Base-by-base conservation (phyloP, 306 rosid genomes). In the Gleditsia sinensis region DNA sequence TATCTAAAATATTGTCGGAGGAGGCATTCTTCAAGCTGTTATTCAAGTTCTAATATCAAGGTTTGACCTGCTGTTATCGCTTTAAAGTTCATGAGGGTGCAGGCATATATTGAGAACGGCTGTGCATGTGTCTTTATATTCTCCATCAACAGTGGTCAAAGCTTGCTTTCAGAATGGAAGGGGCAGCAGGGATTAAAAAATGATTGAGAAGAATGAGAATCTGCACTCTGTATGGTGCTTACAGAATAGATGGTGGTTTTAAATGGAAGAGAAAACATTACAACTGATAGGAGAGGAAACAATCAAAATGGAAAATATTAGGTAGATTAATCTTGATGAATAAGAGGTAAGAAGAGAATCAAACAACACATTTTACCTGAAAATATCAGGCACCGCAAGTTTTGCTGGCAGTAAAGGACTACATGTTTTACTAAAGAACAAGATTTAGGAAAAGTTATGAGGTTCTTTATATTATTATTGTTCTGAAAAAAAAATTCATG, bases 1-100 rank as follows among this genome's bases (percentile, higher is more conserved):
- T 25, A 21, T 1, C 19, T 20, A 62, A 61, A 74, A 49, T 73
- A 34, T 61, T 58, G n/a, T 65, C 36, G 37, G 67, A 34, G 49
- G 71, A 53, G 39, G 34, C 53, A 54, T 60, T 45, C 56, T 56
- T 28, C n/a, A 13, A 49, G 56, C 24, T 65, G 37, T 46, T 30
- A 17, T 20, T 55, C 1, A 24, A 51, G 72, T 73, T 50, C 74
- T 62, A 25, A 58, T 62, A 14, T 1, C 27, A 58, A 65, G 30
- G 17, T 75, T 76, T 58, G 66, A 72, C 28, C 74, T 14, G 71
- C 63, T 23, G 48, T 42, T 25, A 11, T 25, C 39, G 32, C 17
- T 19, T 32, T 9, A 58, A 21, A 39, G 57, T 37, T 69, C 80
- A 39, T 53, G 49, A 72, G 61, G 9, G 28, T 51, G 68, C 43